Evolutionary conservation across 2,329 filamentous ascomycete species (phyloP), one percentile per base, ranked within the genome.

Genomic region (Arthrocladium fulminans): DNA sequence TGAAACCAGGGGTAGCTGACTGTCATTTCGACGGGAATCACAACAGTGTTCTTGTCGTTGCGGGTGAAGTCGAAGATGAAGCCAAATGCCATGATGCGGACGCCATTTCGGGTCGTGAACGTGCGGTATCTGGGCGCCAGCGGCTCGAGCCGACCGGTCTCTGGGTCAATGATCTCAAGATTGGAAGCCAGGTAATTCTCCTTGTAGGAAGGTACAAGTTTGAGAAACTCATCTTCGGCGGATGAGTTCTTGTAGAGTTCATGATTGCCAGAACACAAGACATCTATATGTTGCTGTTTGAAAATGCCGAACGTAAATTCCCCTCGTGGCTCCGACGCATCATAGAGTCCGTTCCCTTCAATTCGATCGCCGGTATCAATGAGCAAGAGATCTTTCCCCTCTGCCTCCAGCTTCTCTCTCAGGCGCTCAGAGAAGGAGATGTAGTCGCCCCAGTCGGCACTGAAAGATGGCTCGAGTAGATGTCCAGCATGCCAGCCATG

Each of bases 361-460:
- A 96, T 79, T 5, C 90, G 79, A 62, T 97, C 92, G 51, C 92
- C 92, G 0, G 89, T 96, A 64, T 98, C 92, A 54, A 98, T 73
- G n/a, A 98, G 72, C n/a, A 98, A 71, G 13, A 98, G 72, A 63
- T 98, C 92, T 23, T 79, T 79, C 38, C 88, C 88, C 46, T 83
- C 75, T 1, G 80, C 77, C 61, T 96, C 86, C 48, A 88, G 88
- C 61, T 79, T 82, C 56, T 80, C 76, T 48, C 80, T 84, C 74
- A 98, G 80, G 62, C 90, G 88, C 29, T 83, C 74, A 27, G 88
- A 80, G 63, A 98, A 96, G 5, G 90, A 96, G 59, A 97, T 77
- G 67, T 97, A 98, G 68, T 98, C 92, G 50, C 92, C 92, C 88
- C 92, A 97, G 66, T 98, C 92, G 40, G 88, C 90, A 5, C 87